A percentile compares a stretch with the other conserved stretches of the same genome.
These are phyloP conservation scores for Quercus variabilis DNA, from an alignment of 306 rosid genomes.

Conservation along the genomic window DNA sequence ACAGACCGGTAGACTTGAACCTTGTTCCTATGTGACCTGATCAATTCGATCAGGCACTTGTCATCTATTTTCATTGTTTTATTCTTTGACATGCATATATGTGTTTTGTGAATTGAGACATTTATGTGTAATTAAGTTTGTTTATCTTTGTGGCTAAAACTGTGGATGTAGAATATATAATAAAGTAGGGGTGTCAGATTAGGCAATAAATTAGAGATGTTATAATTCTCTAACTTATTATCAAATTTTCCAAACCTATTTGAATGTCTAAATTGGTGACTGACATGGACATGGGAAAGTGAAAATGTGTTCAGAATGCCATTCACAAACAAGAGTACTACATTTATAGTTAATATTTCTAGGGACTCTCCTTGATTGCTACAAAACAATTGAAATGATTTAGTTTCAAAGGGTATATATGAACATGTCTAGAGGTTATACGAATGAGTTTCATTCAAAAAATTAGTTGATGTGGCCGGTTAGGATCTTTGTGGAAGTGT, in stretches of 20 bases:
- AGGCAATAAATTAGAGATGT: background rate
- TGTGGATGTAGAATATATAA: background rate
- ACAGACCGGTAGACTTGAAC: too few species aligned
- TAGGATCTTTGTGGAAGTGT: background rate
- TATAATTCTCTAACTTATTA: background rate
- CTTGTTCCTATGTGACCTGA: too few species aligned
- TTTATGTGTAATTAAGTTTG: background rate
- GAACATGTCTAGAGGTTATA: background rate
- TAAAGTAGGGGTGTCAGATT: background rate
- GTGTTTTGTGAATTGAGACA: background rate
- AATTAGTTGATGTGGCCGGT: background rate
- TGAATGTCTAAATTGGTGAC: background rate
- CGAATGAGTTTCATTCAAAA: background rate
- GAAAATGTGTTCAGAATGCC: background rate
- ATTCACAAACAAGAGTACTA: background rate
- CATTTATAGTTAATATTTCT: background rate
- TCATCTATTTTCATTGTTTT: too few species aligned
- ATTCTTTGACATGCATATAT: background rate
- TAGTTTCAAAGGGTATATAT: background rate
- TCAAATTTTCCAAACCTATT: background rate
- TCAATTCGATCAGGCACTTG: too few species aligned
- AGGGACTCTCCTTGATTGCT: background rate
- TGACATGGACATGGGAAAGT: background rate
- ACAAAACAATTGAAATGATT: background rate
- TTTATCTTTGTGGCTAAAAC: slow-evolving; percentile 1